Base-by-base conservation (phyloP, 306 rosid genomes). In the Sicyos edulis region DNA sequence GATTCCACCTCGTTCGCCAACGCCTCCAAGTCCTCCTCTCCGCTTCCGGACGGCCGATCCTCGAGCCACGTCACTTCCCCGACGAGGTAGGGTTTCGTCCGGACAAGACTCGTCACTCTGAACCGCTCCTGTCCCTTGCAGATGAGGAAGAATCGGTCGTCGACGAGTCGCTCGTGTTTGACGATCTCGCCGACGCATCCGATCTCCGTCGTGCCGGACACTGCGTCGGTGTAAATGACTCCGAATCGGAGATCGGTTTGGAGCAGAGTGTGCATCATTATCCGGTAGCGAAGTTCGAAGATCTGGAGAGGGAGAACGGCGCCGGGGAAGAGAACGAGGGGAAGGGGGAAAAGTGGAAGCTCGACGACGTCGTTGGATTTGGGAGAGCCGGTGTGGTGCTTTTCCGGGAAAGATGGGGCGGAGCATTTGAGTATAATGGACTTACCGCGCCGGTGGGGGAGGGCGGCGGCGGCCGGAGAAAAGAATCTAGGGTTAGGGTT, bases 241-340 rank as follows among this genome's bases (percentile, higher is more conserved):
- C 99, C 99, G 77, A 93, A 93, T 7, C 99, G 99, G 75, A 95
- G 97, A 80, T 95, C 99, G 21, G 99, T 85, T 72, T 91, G 96
- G 56, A 95, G 95, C 52, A 95, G 92, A 4, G 96, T 91, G 83
- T 95, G 99, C 99, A 91, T 95, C 99, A 95, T 95, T 78, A 93
- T 87, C 21, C 99, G 90, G 87, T 93, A 93, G 3, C 99, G 96
- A 80, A 93, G 89, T 86, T 93, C 99, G 70, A 93, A 93, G 95
- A 93, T 93, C 92, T 93, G 97, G 26, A 95, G 64, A 3, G 99
- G 99, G 15, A 95, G 91, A 34, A 91, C 87, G 0, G 99, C 97
- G 40, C 99, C 99, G 1, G 99, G 99, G 82, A 95, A 95, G 73
- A 95, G 96, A 1, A 95, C 97, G 0, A 95, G 79, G 1, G 97